These are phyloP conservation scores for Fusarium virguliforme DNA, from an alignment of 2,329 filamentous ascomycete species.

Conservation along the genomic window DNA sequence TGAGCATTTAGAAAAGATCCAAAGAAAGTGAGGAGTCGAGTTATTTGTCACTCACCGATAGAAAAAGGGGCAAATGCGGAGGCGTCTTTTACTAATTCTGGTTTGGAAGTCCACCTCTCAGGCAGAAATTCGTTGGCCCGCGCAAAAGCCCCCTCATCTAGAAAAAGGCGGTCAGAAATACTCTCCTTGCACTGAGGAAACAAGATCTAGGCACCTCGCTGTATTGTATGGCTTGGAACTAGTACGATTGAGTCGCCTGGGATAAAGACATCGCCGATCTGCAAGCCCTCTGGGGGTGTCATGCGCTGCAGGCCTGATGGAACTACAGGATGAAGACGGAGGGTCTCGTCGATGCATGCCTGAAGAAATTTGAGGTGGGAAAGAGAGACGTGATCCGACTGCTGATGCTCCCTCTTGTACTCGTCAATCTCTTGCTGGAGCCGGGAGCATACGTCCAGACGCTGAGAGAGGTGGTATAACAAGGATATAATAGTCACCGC, in stretches of 20 bases:
- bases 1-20: neutral
- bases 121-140: slow-evolving; percentile 55
- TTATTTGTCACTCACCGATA: slow-evolving; percentile 42
- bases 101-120: slow-evolving; percentile 56
- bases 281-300: slow-evolving; percentile 58
- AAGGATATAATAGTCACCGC: slow-evolving; percentile 54
- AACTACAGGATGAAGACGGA: slow-evolving; percentile 59
- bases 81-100: slow-evolving; percentile 54
- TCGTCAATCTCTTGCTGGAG: slow-evolving; percentile 58
- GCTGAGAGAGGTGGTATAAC: slow-evolving; percentile 55
- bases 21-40: neutral
- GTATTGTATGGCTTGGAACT: slow-evolving; percentile 43
- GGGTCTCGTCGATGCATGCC: slow-evolving; percentile 59
- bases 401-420: slow-evolving; percentile 28
- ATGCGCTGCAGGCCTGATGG: slow-evolving; percentile 55
- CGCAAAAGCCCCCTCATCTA: slow-evolving; percentile 51
- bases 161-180: neutral
- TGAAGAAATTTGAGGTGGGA: slow-evolving; percentile 52
- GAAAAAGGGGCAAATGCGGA: slow-evolving; percentile 55
- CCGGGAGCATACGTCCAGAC: slow-evolving; percentile 46
- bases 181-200: neutral
- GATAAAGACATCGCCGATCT: slow-evolving; percentile 38
- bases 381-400: slow-evolving; percentile 39
- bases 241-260: slow-evolving; percentile 39
- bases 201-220: slow-evolving; percentile 50